These are phyloP conservation scores for Yarrowia divulgata DNA, from an alignment of 805 yeast species.

Conservation along the genomic window DNA sequence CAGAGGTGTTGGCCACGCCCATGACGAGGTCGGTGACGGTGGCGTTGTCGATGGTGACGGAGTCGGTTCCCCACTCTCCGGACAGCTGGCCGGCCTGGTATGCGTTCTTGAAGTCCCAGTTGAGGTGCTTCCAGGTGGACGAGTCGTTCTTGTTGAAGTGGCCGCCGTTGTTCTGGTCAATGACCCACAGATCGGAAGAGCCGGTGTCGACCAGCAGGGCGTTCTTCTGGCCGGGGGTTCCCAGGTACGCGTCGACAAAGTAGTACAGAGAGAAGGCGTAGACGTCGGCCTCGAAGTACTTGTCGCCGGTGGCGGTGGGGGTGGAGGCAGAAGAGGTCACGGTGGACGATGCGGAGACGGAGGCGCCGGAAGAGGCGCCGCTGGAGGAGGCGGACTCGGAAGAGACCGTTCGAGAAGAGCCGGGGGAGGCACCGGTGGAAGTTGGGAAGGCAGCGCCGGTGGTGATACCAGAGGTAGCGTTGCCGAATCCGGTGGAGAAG, in stretches of 20 bases:
- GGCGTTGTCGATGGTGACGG: slow-evolving; percentile 58
- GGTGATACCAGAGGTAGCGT: slow-evolving; percentile 1
- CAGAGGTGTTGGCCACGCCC: slow-evolving; percentile 70
- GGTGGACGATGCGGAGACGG: slow-evolving; percentile 8
- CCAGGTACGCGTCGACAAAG: slow-evolving; percentile 52
- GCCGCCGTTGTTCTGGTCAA: slow-evolving; percentile 34
- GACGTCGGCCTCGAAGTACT: slow-evolving; percentile 37
- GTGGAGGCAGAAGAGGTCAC: slow-evolving; percentile 31
- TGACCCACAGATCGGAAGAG: slow-evolving; percentile 72
- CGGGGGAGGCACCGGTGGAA: slow-evolving; percentile 23
- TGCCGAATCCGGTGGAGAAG: slow-evolving; percentile 16
- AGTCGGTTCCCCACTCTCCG: slow-evolving; percentile 68
- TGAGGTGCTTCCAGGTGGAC: slow-evolving; percentile 43
- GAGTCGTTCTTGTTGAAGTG: slow-evolving; percentile 40
- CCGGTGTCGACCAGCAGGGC: slow-evolving; percentile 71
- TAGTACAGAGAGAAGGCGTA: slow-evolving; percentile 41
- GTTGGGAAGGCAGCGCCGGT: slow-evolving; percentile 3
- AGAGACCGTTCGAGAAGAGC: slow-evolving; percentile 27
- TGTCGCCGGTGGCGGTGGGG: slow-evolving; percentile 30
- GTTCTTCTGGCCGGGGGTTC: slow-evolving; percentile 63
- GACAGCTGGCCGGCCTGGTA: slow-evolving; percentile 54
- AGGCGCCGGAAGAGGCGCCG: neutral
- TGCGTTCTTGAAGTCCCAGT: slow-evolving; percentile 43
- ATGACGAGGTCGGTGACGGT: slow-evolving; percentile 62
- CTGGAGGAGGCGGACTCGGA: slow-evolving; percentile 13